phyloP scores from a whole-genome alignment of 1,284 basidiomycete species.

The Cutaneotrichosporon sp. region DNA sequence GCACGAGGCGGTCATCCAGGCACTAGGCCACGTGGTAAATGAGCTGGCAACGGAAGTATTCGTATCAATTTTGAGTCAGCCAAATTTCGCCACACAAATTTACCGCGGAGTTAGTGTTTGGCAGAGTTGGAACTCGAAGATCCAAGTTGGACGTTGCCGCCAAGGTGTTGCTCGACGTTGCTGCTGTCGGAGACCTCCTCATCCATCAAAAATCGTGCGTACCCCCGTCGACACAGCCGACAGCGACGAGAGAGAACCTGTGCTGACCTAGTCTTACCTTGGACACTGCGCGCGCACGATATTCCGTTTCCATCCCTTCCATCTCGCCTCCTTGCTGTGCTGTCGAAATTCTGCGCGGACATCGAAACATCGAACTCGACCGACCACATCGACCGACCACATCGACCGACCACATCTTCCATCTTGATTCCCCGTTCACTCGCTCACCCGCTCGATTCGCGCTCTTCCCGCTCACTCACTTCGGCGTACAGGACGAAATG shows the following conservation, averaged over 20 bases:
- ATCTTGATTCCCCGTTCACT: neutral
- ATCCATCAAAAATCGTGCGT: conserved; percentile 17
- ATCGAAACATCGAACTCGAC: too few relatives aligned
- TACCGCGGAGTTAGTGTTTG: neutral
- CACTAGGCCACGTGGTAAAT: too few relatives aligned
- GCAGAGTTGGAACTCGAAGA: too few relatives aligned
- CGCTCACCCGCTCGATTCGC: neutral
- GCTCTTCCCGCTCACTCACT: neutral
- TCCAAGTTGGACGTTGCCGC: too few relatives aligned
- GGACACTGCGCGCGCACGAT: neutral
- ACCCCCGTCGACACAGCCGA: too few relatives aligned
- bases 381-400: too few relatives aligned
- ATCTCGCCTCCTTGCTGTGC: neutral
- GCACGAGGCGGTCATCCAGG: too few relatives aligned
- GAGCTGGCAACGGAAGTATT: too few relatives aligned
- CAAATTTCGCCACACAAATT: conserved; percentile 8
- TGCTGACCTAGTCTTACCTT: conserved; percentile 10
- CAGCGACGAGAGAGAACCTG: neutral
- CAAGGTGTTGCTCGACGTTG: neutral
- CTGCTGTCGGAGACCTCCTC: conserved; percentile 4
- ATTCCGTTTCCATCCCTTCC: neutral
- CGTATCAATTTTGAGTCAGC: too few relatives aligned
- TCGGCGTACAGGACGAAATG: conserved; percentile 11
- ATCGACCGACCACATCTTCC: neutral
- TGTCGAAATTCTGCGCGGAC: neutral